A percentile compares a stretch with the other conserved stretches of the same genome.
These are phyloP conservation scores for Verticillium longisporum DNA, from an alignment of 2,329 filamentous ascomycete species.

Conservation along the genomic window DNA sequence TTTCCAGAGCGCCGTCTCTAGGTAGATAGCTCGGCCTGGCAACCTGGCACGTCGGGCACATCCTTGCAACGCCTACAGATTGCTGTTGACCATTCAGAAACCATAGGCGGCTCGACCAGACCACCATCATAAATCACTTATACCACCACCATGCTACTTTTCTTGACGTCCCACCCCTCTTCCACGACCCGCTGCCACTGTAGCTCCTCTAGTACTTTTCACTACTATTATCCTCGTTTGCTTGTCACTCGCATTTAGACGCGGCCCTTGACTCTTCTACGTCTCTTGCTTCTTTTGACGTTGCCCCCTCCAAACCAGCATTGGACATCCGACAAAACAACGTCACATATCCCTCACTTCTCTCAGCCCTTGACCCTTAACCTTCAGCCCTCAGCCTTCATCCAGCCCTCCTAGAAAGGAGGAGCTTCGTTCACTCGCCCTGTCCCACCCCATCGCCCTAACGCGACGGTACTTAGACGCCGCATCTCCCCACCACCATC, in stretches of 20 bases:
- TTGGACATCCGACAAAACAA: too few species aligned
- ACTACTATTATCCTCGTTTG: background rate
- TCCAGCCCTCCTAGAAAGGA: background rate
- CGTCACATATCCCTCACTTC: background rate
- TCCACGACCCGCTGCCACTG: background rate
- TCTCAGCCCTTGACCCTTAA: background rate
- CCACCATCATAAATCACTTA: background rate
- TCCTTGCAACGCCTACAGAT: slow-evolving; percentile 1
- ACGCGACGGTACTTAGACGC: background rate
- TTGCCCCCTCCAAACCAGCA: too few species aligned
- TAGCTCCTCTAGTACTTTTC: background rate
- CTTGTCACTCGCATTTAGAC: background rate
- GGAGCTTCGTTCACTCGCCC: background rate
- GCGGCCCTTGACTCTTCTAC: background rate
- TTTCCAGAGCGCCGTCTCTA: background rate
- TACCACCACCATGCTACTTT: background rate
- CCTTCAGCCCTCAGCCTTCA: too few species aligned
- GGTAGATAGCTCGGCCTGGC: background rate
- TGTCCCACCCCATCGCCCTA: background rate
- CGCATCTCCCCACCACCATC: background rate
- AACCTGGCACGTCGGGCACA: background rate
- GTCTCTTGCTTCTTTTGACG: background rate
- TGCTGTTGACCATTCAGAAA: slow-evolving; percentile 2
- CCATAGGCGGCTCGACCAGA: slow-evolving; percentile 1
- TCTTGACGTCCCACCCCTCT: background rate